Percentiles rank a stretch among this genome's conserved stretches.
Conservation (phyloP, 805 yeast genomes). For the Pichia californica region DNA sequence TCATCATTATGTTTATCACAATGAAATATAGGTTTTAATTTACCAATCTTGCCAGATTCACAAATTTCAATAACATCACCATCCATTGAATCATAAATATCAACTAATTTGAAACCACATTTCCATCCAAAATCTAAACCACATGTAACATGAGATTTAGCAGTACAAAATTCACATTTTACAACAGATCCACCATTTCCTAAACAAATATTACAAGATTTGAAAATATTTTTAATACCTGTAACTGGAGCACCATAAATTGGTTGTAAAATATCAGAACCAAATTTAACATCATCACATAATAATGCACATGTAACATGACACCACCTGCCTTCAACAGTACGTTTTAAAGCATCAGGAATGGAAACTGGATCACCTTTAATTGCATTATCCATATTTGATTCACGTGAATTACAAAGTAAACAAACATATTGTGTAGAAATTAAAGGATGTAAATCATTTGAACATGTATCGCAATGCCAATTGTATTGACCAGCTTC, state of each 20-base stretch:
- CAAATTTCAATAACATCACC: conserved; percentile 16
- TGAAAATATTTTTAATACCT: conserved; percentile 27
- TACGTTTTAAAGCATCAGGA: conserved; percentile 67
- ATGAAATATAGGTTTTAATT: conserved; percentile 36
- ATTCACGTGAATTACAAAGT: conserved; percentile 54
- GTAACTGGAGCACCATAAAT: conserved; percentile 32
- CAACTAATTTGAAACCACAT: conserved; percentile 47
- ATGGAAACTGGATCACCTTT: conserved; percentile 34
- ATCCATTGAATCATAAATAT: conserved; percentile 13
- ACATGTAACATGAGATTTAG: conserved; percentile 48
- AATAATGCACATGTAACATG: conserved; percentile 70
- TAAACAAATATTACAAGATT: conserved; percentile 40
- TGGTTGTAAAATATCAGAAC: conserved; percentile 40
- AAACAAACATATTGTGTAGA: conserved; percentile 56
- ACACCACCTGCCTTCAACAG: conserved; percentile 65
- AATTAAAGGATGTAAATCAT: conserved; percentile 54
- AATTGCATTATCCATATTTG: conserved; percentile 40
- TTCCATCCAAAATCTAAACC: conserved; percentile 43
- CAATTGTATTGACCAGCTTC: conserved; percentile 39
- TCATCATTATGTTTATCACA: conserved; percentile 35
- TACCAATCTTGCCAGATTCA: conserved; percentile 30
- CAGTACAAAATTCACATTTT: conserved; percentile 40
- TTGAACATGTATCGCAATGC: conserved; percentile 77
- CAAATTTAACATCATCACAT: conserved; percentile 39
- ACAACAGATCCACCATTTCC: conserved; percentile 44